phyloP scores from a whole-genome alignment of 176 grass and related monocot genomes.

The Saccharum spontaneum region DNA sequence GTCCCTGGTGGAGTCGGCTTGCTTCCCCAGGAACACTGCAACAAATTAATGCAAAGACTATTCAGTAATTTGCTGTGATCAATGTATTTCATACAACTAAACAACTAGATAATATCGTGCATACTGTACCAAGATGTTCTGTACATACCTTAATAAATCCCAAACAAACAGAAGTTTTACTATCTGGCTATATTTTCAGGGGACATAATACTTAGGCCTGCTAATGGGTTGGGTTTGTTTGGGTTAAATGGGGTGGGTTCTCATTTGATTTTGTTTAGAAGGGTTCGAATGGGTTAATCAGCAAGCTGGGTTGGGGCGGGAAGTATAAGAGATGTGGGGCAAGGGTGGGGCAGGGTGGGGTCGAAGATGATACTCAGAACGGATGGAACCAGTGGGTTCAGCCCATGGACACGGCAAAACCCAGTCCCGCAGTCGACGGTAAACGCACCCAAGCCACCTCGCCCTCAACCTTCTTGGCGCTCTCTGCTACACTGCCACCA shows the following conservation, averaged over 20 bases:
- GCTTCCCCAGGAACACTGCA: conserved; percentile 98
- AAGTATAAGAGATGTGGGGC: neutral
- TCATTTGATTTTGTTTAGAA: neutral
- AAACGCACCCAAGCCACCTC: neutral
- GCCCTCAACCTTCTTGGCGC: neutral
- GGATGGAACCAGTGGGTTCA: neutral
- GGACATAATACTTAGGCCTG: neutral
- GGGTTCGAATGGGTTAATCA: neutral
- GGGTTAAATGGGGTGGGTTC: neutral
- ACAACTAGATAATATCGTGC: neutral
- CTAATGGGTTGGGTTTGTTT: neutral
- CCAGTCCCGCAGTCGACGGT: neutral
- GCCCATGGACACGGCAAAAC: neutral
- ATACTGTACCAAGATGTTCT: neutral
- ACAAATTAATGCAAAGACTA: neutral
- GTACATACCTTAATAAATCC: neutral
- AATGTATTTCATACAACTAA: neutral
- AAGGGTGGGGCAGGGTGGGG: neutral
- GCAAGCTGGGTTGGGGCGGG: neutral
- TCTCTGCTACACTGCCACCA: neutral
- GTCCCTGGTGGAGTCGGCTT: conserved; percentile 91
- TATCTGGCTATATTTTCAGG: neutral
- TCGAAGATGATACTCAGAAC: neutral
- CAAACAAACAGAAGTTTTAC: neutral
- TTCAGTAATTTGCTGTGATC: neutral